phyloP scores from a whole-genome alignment of 139 green algal species.

The Picochlorum sp. region DNA sequence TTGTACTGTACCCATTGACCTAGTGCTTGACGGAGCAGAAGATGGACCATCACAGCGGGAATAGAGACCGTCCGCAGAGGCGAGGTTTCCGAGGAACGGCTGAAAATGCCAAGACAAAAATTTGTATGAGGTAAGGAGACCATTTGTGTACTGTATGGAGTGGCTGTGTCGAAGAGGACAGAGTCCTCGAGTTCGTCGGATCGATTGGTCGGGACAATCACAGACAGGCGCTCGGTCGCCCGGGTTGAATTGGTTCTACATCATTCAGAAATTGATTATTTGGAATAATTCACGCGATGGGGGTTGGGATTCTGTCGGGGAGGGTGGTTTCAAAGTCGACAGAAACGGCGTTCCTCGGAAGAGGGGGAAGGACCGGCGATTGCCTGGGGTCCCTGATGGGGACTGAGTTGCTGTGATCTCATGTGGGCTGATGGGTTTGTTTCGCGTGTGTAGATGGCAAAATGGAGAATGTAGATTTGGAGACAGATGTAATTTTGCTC shows the following conservation, averaged over 20 bases:
- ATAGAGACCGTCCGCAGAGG: slow-evolving; percentile 5
- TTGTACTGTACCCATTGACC: no score
- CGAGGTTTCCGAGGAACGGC: slow-evolving; percentile 66
- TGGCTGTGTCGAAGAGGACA: no score
- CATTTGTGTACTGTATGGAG: no score
- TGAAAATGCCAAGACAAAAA: slow-evolving; percentile 80
- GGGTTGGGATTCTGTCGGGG: neutral
- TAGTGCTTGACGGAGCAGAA: neutral
- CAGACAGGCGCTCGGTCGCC: no score
- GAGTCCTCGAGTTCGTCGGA: no score
- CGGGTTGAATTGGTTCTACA: no score
- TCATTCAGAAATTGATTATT: no score
- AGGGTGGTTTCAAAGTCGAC: neutral
- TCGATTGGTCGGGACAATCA: no score
- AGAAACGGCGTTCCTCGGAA: no score
- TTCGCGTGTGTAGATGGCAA: slow-evolving; percentile 52
- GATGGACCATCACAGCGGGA: neutral
- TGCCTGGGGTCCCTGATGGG: neutral
- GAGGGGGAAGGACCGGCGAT: neutral
- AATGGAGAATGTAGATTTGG: slow-evolving; percentile 84
- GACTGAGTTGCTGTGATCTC: neutral
- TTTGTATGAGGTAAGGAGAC: slow-evolving; percentile 64
- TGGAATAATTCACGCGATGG: no score
- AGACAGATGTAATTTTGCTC: slow-evolving; percentile 90
- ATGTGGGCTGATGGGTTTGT: neutral